Evolutionary conservation across 1,139 yeast species (phyloP).

Genomic region (Diutina rugosa): DNA sequence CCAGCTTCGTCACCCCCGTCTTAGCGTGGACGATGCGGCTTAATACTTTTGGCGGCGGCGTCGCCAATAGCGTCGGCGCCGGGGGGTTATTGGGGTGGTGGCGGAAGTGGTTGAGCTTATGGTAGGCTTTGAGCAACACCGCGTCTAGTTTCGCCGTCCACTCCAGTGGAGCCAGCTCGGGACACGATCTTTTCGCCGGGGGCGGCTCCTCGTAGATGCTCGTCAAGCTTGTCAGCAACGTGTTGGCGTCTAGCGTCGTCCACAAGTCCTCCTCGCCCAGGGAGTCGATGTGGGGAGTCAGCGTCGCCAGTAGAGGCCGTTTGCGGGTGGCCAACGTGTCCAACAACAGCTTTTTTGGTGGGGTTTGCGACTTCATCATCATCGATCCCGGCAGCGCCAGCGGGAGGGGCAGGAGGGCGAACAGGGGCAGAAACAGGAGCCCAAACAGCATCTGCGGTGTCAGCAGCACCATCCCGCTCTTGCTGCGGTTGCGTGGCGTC

Average conservation of each 20-base stretch:
- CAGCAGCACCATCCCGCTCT: constrained; percentile 1
- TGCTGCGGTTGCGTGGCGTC: not conserved
- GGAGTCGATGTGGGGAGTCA: not conserved
- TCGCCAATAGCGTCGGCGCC: not conserved
- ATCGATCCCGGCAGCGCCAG: not conserved
- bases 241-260: not conserved
- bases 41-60: not conserved
- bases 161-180: not conserved
- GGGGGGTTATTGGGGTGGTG: not conserved
- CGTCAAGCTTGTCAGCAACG: not conserved
- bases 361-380: not conserved
- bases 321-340: not conserved
- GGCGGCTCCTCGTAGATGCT: not conserved
- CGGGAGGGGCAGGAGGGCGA: not conserved
- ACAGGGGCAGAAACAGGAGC: constrained; percentile 1
- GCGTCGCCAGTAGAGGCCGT: not conserved
- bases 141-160: not conserved
- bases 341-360: not conserved
- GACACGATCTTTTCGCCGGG: not conserved
- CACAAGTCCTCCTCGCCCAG: constrained; percentile 1
- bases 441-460: constrained; percentile 1
- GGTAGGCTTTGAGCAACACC: not conserved
- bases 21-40: not conserved
- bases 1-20: not conserved
- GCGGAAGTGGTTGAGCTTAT: not conserved